A percentile compares a stretch with the other conserved stretches of the same genome.
Conservation (phyloP, 148 eudicot genomes). For the Dysphania ambrosioides region DNA sequence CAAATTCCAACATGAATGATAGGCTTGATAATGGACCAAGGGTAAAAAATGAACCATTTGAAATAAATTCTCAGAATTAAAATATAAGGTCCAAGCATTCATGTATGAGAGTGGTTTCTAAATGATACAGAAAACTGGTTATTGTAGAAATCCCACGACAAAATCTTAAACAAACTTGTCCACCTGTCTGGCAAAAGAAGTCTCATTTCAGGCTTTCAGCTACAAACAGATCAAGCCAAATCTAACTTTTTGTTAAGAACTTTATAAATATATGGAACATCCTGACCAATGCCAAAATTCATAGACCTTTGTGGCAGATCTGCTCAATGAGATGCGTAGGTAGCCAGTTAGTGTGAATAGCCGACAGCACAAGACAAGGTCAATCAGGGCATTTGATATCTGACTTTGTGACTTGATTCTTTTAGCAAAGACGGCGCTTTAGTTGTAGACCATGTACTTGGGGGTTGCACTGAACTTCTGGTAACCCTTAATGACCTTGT, state of each 20-base stretch:
- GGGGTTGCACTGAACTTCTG: conserved; percentile 98
- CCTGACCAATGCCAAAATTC: not conserved
- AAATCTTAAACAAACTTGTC: not conserved
- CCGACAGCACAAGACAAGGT: not conserved
- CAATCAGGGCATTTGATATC: too few species aligned
- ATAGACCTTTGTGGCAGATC: not conserved
- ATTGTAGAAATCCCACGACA: not conserved
- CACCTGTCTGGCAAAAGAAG: not conserved
- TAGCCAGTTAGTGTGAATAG: not conserved
- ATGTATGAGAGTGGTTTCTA: not conserved
- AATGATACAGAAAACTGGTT: not conserved
- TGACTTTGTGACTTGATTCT: not conserved
- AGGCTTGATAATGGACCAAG: too few species aligned
- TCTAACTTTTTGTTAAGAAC: not conserved
- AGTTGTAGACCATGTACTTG: conserved; percentile 90
- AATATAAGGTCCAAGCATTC: not conserved
- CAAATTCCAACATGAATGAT: too few species aligned
- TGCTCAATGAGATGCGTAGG: not conserved
- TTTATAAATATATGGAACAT: not conserved
- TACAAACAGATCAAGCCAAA: not conserved
- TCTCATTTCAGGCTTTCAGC: not conserved
- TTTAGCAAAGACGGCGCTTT: conserved; percentile 6
- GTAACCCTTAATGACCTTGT: conserved; percentile 92
- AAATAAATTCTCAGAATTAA: not conserved
- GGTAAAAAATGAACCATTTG: not conserved